Evolutionary conservation across 116 monocot genomes (phyloP).

Genomic region (Iris pallida): DNA sequence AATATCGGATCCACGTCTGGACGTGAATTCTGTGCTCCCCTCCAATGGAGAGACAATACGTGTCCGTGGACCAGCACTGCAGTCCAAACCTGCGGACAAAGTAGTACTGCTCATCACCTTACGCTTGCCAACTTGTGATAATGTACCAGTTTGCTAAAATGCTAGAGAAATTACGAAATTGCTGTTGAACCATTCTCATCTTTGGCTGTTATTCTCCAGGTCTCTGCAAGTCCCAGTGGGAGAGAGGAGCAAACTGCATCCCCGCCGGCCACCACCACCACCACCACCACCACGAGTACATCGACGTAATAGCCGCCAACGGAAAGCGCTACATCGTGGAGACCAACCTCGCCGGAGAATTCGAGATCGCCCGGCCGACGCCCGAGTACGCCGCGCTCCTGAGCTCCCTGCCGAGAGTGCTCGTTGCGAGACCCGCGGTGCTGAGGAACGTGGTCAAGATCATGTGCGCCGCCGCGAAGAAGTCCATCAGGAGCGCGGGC

Average conservation of each 20-base stretch:
- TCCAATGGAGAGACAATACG: too few relatives aligned
- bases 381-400: constrained; percentile 13
- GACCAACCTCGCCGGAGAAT: constrained; percentile 23
- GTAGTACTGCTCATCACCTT: too few relatives aligned
- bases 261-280: constrained; percentile 12
- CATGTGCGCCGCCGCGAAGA: constrained; percentile 25
- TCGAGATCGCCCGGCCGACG: constrained; percentile 40
- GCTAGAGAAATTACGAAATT: not conserved
- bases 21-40: too few relatives aligned
- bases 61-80: too few relatives aligned
- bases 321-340: constrained; percentile 31
- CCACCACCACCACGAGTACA: constrained; percentile 19
- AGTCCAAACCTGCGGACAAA: too few relatives aligned
- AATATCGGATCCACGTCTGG: too few relatives aligned
- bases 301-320: constrained; percentile 21
- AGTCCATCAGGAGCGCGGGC: constrained; percentile 34
- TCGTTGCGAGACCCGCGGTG: constrained; percentile 17
- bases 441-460: constrained; percentile 11
- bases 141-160: too few relatives aligned
- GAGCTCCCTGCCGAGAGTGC: constrained; percentile 16
- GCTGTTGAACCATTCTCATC: not conserved
- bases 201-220: not conserved
- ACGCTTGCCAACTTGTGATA: too few relatives aligned
- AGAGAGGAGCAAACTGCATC: not conserved
- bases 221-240: constrained; percentile 5